Percentiles rank a stretch among this genome's conserved stretches.
phyloP scores from a whole-genome alignment of 2,329 filamentous ascomycete species.

The Ramularia endophylla region DNA sequence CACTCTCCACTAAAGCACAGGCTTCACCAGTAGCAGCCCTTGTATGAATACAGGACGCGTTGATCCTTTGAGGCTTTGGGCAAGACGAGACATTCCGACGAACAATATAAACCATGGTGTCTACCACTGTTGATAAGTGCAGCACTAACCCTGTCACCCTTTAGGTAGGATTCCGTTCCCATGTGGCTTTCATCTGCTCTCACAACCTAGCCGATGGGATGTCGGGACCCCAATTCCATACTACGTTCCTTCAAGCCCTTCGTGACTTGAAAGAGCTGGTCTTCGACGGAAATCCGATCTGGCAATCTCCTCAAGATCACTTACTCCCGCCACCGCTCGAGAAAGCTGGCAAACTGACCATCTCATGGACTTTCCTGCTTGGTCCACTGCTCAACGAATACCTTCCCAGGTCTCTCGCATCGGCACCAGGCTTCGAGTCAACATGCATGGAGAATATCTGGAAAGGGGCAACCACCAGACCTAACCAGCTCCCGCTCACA shows the following conservation, averaged over 20 bases:
- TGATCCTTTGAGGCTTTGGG: no score
- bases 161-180: slow-evolving; percentile 3
- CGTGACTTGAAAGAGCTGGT: not conserved
- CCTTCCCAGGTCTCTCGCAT: slow-evolving; percentile 33
- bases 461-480: slow-evolving; percentile 15
- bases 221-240: slow-evolving; percentile 40
- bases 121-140: no score
- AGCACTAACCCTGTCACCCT: not conserved
- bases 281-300: slow-evolving; percentile 3
- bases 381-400: slow-evolving; percentile 34
- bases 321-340: slow-evolving; percentile 36
- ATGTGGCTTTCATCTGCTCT: slow-evolving; percentile 38
- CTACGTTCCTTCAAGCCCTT: slow-evolving; percentile 33
- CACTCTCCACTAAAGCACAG: no score
- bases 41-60: no score
- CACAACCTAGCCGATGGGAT: slow-evolving; percentile 42
- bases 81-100: no score
- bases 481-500: not conserved
- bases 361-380: slow-evolving; percentile 43
- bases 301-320: slow-evolving; percentile 13
- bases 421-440: slow-evolving; percentile 30
- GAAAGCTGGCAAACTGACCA: slow-evolving; percentile 33
- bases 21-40: no score
- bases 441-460: slow-evolving; percentile 23
- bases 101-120: no score